phyloP scores from a whole-genome alignment of 2,329 filamentous ascomycete genomes.

The Sclerotinia subarctica region DNA sequence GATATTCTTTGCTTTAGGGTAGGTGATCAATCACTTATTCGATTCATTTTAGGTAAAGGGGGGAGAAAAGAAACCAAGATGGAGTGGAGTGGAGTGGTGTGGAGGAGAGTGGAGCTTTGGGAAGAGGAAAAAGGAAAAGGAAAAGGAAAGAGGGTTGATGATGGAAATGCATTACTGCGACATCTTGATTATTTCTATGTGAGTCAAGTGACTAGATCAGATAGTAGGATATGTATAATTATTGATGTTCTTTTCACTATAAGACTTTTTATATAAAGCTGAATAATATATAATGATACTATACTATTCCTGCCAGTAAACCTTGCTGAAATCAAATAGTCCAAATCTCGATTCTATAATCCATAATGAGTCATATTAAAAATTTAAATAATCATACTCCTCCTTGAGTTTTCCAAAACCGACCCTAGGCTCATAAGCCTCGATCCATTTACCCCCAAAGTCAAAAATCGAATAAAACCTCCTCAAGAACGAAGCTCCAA shows the following conservation, averaged over 20 bases:
- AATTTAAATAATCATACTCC: background rate
- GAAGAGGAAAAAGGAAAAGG: too few relatives aligned
- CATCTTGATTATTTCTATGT: background rate
- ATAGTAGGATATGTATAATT: background rate
- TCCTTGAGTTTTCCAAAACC: slow-evolving; percentile 9
- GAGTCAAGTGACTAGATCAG: background rate
- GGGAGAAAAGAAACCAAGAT: too few relatives aligned
- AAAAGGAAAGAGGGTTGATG: background rate
- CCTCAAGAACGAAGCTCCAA: background rate
- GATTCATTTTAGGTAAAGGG: too few relatives aligned
- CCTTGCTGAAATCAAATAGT: background rate
- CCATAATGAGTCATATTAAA: background rate
- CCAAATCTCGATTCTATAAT: too few relatives aligned
- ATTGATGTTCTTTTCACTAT: background rate
- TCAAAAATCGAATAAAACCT: slow-evolving; percentile 5
- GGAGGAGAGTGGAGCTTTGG: too few relatives aligned
- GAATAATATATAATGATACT: background rate
- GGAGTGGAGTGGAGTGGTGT: too few relatives aligned
- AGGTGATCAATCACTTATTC: too few relatives aligned
- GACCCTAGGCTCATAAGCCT: background rate
- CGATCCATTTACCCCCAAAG: background rate
- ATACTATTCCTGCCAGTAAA: background rate
- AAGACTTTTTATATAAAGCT: background rate
- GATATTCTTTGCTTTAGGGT: too few relatives aligned
- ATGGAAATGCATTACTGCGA: background rate